These are phyloP conservation scores for Platismatia glauca DNA, from an alignment of 495 filamentous ascomycete genomes.

Conservation along the genomic window DNA sequence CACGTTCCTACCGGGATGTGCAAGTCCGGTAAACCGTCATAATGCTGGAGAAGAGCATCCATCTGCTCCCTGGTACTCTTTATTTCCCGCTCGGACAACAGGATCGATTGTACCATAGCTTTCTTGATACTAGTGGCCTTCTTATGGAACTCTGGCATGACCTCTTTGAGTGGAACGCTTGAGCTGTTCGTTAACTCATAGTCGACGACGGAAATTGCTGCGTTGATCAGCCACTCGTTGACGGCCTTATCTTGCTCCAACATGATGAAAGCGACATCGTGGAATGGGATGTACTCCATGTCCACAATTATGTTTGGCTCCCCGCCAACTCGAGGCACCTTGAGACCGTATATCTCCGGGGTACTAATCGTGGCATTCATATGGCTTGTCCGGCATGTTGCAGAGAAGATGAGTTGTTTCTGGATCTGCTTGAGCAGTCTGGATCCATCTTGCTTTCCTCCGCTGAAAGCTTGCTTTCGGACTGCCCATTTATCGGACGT, in stretches of 20 bases:
- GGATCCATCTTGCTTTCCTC: slow-evolving; percentile 3
- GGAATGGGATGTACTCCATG: slow-evolving; percentile 2
- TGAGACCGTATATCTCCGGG: not conserved
- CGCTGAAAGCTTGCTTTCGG: not conserved
- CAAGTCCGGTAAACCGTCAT: not conserved
- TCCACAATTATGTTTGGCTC: slow-evolving; percentile 1
- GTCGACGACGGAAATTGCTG: not conserved
- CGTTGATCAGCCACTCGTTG: slow-evolving; percentile 4
- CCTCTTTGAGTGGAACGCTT: slow-evolving; percentile 1
- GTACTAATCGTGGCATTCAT: slow-evolving; percentile 4
- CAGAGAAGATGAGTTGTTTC: slow-evolving; percentile 1
- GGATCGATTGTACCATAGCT: not conserved
- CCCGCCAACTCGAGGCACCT: not conserved
- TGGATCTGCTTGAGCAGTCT: slow-evolving; percentile 1
- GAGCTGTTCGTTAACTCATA: slow-evolving; percentile 3
- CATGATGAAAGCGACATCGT: slow-evolving; percentile 2
- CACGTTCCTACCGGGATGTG: not conserved
- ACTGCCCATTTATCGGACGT: slow-evolving; percentile 4
- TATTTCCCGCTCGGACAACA: not conserved
- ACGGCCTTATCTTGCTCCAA: not conserved
- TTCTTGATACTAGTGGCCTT: not conserved
- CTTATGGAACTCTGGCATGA: not conserved
- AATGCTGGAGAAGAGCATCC: not conserved
- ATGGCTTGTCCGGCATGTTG: slow-evolving; percentile 4
- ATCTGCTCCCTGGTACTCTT: not conserved